Evolutionary conservation across 768 basidiomycete species (phyloP), one percentile per base, ranked within the genome.

Genomic region (Boletus speciosus): DNA sequence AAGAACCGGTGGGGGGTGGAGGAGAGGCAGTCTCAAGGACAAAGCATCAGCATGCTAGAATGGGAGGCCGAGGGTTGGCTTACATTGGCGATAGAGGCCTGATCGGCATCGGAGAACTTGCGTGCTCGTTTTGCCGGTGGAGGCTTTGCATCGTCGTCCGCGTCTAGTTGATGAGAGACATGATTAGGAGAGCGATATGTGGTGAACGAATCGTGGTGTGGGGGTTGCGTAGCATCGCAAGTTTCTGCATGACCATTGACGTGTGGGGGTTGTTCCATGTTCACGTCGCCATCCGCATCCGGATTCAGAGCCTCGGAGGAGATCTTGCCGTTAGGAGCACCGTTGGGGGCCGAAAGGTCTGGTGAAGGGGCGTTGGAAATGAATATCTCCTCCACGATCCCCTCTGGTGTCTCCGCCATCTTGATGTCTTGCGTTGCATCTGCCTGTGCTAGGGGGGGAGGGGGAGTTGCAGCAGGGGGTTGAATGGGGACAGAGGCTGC

Each of bases 61-160:
- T 62, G 69, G 67, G 78, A 76, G 76, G 68, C 81, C 78, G 75
- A 73, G 67, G 70, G 61, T 49, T 56, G 56, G 68, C 86, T 81
- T 75, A 90, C 88, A 76, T 90, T 82, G 57, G 83, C 80, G 61
- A 86, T 73, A 15, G 86, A 86, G 44, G 85, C 85, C 67, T 81
- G 80, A 73, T 89, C 86, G 32, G 83, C 83, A 67, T 93, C 88
- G 44, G 87, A 89, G 62, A 82, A 75, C 73, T 84, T 84, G 61
- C 90, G 75, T 29, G 88, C 80, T 57, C 90, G 81, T 79, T 93
- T 93, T 55, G 89, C 86, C 29, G 90, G 90, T n/a, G 86, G 88
- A 14, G 85, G 87, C 56, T 78, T 74, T 54, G 81, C 76, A 57
- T 85, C 83, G 55, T 85, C 83, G 29, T 61, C 70, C 12, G 31